Conservation (phyloP, 805 yeast species). For the baker's yeast (Saccharomyces cerevisiae) region DNA sequence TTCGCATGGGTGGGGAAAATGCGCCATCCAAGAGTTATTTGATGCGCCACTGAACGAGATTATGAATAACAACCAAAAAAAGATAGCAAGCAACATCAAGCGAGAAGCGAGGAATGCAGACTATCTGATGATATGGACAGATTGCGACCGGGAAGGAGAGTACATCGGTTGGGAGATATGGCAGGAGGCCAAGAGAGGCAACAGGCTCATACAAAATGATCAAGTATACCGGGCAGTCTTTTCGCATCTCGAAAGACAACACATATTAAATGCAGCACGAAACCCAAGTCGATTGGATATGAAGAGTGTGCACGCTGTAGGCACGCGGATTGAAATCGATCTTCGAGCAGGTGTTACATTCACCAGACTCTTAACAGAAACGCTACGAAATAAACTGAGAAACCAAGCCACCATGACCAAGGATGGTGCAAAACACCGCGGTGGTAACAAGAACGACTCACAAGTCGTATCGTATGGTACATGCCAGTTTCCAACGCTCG, state of each 20-base stretch:
- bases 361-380: constrained; percentile 63
- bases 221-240: constrained; percentile 69
- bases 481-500: constrained; percentile 95
- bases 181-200: constrained; percentile 50
- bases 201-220: constrained; percentile 35
- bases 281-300: constrained; percentile 57
- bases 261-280: constrained; percentile 66
- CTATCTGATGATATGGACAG: constrained; percentile 89
- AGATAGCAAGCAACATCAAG: constrained; percentile 58
- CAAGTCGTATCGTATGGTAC: constrained; percentile 64
- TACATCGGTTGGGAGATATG: constrained; percentile 80
- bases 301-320: constrained; percentile 73
- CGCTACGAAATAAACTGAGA: constrained; percentile 30
- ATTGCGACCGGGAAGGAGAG: constrained; percentile 96
- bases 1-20: constrained; percentile 53
- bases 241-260: constrained; percentile 75
- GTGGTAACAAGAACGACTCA: not conserved
- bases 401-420: constrained; percentile 1
- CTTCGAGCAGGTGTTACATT: constrained; percentile 82
- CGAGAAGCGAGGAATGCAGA: constrained; percentile 54
- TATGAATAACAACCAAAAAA: constrained; percentile 35
- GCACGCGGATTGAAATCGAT: constrained; percentile 80
- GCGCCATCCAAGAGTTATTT: constrained; percentile 57
- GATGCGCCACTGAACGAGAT: constrained; percentile 55
- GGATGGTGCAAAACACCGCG: constrained; percentile 1